Base-by-base conservation (phyloP, 495 filamentous ascomycete genomes). In the Xeromyces bisporus region DNA sequence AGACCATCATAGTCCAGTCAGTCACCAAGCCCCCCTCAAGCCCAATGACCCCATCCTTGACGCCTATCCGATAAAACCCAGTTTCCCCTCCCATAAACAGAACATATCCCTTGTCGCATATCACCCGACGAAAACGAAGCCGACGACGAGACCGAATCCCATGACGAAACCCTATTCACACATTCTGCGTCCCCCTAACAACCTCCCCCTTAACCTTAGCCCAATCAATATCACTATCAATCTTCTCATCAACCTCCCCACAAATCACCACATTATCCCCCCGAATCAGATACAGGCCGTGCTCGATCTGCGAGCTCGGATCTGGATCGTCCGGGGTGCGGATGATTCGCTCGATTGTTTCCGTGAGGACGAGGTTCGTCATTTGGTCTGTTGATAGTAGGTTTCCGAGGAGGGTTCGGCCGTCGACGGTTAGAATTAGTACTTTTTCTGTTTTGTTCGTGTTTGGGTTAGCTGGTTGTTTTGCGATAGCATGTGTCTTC, bases 221-320 rank as follows among this genome's bases (percentile, higher is more conserved):
- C 89, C 89, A 97, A 54, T 93, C 75, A 39, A 97, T 94, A 34
- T 75, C 80, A 3, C 53, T 61, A 54, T 96, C 89, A 26, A 93
- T 61, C 37, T 78, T 66, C 50, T 92, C 87, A 53, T 96, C 82
- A 10, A 97, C 73, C 27, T 89, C 64, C 4, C 89, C 89, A 25
- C 84, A 82, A 10, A 89, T 55, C n/a, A 78, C 84, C 30, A 97
- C 89, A 49, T 85, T 93, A 42, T 96, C 91, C 11, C 89, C 89
- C 37, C 91, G 73, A 32, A 97, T 78, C 26, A 97, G 55, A 46
- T 97, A 96, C 9, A 96, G 58, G 0, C 89, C 89, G 46, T 93
- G 75, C 15, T 75, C 70, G 17, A 86, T 74, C 50, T 92, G 73
- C 20, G 73, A 69, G 35, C 81, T 91, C 0, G 75, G 69, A 38